phyloP scores from a whole-genome alignment of 2,329 filamentous ascomycete species.

The Alternaria solani region DNA sequence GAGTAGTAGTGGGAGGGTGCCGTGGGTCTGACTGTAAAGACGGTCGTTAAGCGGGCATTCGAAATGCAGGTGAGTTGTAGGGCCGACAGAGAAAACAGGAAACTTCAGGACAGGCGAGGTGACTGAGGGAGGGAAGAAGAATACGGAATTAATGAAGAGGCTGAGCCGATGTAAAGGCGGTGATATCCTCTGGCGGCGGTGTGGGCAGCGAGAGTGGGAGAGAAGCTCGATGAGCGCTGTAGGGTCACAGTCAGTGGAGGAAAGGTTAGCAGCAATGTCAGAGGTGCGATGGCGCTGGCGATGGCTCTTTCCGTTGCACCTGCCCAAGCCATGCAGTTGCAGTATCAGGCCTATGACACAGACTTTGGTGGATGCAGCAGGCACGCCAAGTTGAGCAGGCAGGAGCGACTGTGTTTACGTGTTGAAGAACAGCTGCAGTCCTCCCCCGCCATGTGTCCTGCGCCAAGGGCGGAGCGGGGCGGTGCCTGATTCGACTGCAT shows the following conservation, averaged over 20 bases:
- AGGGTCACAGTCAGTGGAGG: conserved; percentile 28
- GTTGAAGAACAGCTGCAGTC: neutral
- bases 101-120: conserved; percentile 11
- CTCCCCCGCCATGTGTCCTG: conserved; percentile 30
- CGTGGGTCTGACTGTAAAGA: neutral
- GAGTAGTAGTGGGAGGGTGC: neutral
- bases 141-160: conserved; percentile 37
- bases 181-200: conserved; percentile 19
- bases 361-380: conserved; percentile 10
- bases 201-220: conserved; percentile 35
- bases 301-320: conserved; percentile 35
- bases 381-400: conserved; percentile 7
- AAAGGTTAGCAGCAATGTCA: conserved; percentile 24
- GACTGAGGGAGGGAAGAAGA: conserved; percentile 20
- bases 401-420: conserved; percentile 18
- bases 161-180: conserved; percentile 16
- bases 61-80: conserved; percentile 10
- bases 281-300: conserved; percentile 29
- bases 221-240: conserved; percentile 28
- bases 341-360: conserved; percentile 1
- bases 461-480: conserved; percentile 40
- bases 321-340: conserved; percentile 18
- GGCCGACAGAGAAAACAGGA: conserved; percentile 15
- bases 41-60: conserved; percentile 17
- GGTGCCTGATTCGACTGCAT: conserved; percentile 36